A percentile compares a stretch with the other conserved stretches of the same genome.
phyloP scores from a whole-genome alignment of 2,329 filamentous ascomycete genomes.

The Lasiodiplodia sp. region DNA sequence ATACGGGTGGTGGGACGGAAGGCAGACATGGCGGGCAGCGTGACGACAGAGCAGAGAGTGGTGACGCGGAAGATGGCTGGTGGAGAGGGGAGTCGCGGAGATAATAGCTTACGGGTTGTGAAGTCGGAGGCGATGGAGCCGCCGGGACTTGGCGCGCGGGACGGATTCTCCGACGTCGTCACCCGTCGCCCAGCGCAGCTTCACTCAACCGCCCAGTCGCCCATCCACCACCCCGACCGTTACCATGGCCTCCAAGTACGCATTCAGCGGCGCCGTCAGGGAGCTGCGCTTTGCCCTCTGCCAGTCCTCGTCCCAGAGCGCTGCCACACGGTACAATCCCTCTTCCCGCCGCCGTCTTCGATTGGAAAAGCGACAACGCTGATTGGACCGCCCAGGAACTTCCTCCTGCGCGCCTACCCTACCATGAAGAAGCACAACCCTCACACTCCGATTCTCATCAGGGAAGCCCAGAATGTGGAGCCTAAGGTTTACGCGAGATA shows the following conservation, averaged over 20 bases:
- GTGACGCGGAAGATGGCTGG: neutral
- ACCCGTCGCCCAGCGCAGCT: neutral
- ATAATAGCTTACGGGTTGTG: constrained; percentile 49
- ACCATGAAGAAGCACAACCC: constrained; percentile 99
- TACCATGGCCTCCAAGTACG: constrained; percentile 90
- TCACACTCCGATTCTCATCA: constrained; percentile 88
- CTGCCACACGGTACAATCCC: constrained; percentile 76
- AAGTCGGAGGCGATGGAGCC: too few species aligned
- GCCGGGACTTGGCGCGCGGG: too few species aligned
- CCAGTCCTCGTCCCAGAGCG: constrained; percentile 90
- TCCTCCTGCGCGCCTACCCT: constrained; percentile 89
- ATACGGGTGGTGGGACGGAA: constrained; percentile 66
- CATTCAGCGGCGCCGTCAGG: constrained; percentile 85
- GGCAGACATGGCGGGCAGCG: constrained; percentile 53
- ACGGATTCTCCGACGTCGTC: constrained; percentile 17
- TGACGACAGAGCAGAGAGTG: constrained; percentile 16
- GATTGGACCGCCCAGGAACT: constrained; percentile 66
- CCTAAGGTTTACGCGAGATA: constrained; percentile 93
- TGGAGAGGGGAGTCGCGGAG: constrained; percentile 13
- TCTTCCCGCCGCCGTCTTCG: neutral
- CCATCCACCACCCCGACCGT: constrained; percentile 14
- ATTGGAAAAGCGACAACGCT: constrained; percentile 28
- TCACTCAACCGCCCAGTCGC: neutral
- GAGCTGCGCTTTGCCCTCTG: constrained; percentile 98
- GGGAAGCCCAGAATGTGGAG: constrained; percentile 84